These are phyloP conservation scores for Mrakia blollopis DNA, from an alignment of 768 basidiomycete species.

Conservation along the genomic window DNA sequence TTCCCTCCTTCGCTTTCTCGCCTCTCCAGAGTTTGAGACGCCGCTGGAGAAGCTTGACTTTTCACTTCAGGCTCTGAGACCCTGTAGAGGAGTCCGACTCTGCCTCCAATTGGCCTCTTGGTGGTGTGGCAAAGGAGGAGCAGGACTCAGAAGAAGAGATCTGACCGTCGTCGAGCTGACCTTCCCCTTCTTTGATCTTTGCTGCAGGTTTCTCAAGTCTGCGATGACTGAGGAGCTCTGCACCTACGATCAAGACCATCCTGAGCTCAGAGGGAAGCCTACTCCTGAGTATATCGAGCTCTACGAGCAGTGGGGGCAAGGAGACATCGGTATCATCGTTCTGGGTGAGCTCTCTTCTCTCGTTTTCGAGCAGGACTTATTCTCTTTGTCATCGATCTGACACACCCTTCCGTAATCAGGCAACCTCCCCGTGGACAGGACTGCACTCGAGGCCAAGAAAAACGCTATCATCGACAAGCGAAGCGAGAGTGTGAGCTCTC, in stretches of 20 bases:
- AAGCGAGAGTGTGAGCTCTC: neutral
- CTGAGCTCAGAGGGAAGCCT: slow-evolving; percentile 38
- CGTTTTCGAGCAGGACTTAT: neutral
- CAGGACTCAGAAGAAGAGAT: neutral
- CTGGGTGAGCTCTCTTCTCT: slow-evolving; percentile 14
- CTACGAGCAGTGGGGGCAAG: slow-evolving; percentile 43
- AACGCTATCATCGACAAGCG: slow-evolving; percentile 40
- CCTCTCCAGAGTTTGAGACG: slow-evolving; percentile 35
- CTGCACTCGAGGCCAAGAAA: slow-evolving; percentile 39
- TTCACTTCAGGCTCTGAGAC: too few relatives aligned
- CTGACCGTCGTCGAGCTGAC: neutral
- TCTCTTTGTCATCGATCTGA: neutral
- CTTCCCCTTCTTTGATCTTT: neutral
- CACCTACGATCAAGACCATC: slow-evolving; percentile 36
- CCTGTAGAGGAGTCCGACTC: neutral
- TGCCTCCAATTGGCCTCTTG: too few relatives aligned
- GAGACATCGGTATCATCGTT: slow-evolving; percentile 40
- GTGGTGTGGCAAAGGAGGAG: too few relatives aligned
- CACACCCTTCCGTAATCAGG: slow-evolving; percentile 20
- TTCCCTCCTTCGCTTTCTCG: too few relatives aligned
- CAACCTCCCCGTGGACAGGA: slow-evolving; percentile 40
- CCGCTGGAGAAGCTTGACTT: too few relatives aligned
- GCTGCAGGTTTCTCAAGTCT: slow-evolving; percentile 21
- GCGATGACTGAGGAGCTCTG: slow-evolving; percentile 44
- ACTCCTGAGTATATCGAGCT: slow-evolving; percentile 39